Conservation (phyloP, 2,329 filamentous ascomycete genomes). For the Zymoseptoria brevis region DNA sequence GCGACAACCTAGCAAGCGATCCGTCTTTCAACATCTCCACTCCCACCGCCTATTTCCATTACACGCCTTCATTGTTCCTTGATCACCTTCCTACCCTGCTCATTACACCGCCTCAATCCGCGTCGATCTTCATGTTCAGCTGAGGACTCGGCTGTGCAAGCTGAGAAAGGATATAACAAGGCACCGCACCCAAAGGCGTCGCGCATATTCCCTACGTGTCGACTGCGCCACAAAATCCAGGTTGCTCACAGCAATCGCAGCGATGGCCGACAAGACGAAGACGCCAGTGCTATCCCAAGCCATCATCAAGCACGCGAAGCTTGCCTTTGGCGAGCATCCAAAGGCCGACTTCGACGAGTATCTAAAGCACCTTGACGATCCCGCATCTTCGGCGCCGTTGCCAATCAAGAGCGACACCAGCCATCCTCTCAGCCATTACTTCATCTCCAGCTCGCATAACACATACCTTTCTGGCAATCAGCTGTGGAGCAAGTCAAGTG, state of each 20-base stretch:
- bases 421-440: conserved; percentile 74
- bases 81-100: background rate
- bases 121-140: background rate
- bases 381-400: conserved; percentile 12
- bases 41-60: background rate
- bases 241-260: background rate
- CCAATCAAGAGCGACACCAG: conserved; percentile 20
- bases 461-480: conserved; percentile 87
- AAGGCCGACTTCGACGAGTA: conserved; percentile 34
- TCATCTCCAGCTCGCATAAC: conserved; percentile 91
- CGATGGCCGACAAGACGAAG: background rate
- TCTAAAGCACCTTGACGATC: conserved; percentile 33
- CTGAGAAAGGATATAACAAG: background rate
- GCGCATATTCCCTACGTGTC: background rate
- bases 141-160: background rate
- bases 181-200: background rate
- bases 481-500: conserved; percentile 66
- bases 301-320: conserved; percentile 21
- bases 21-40: background rate
- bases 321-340: conserved; percentile 12
- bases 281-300: conserved; percentile 6
- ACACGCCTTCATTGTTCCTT: background rate
- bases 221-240: background rate
- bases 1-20: background rate
- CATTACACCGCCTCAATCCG: background rate